Evolutionary conservation across 495 filamentous ascomycete genomes (phyloP).

Genomic region (Penicillium goetzii): DNA sequence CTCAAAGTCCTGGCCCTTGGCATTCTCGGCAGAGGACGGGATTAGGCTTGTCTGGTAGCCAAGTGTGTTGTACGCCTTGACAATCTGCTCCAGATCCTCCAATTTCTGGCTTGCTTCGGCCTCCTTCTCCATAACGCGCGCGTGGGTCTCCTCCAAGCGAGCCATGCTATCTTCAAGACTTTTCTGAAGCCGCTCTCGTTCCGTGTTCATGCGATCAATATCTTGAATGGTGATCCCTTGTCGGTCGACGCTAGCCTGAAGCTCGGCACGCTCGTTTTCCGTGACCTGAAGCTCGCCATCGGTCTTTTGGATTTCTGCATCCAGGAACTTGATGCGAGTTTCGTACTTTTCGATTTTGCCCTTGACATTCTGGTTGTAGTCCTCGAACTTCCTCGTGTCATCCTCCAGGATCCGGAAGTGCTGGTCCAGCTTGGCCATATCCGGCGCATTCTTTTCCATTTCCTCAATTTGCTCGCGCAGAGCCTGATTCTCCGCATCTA

Average conservation of each 20-base stretch:
- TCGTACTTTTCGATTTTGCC: conserved; percentile 84
- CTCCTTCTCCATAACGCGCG: conserved; percentile 80
- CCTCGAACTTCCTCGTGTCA: conserved; percentile 89
- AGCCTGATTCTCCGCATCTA: conserved; percentile 80
- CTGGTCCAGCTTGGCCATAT: conserved; percentile 80
- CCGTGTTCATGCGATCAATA: conserved; percentile 97
- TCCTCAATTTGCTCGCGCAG: conserved; percentile 84
- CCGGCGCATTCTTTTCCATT: conserved; percentile 79
- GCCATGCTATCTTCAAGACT: conserved; percentile 73
- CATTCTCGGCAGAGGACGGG: conserved; percentile 79
- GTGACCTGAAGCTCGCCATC: conserved; percentile 74
- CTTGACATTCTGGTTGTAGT: conserved; percentile 80
- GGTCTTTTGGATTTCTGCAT: conserved; percentile 78
- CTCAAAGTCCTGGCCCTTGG: conserved; percentile 83
- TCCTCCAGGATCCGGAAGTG: conserved; percentile 85
- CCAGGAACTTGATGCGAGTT: conserved; percentile 70
- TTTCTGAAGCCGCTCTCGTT: conserved; percentile 87
- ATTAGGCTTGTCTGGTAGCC: conserved; percentile 93
- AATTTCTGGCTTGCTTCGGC: conserved; percentile 78
- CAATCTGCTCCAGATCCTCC: conserved; percentile 82
- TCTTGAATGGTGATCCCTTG: conserved; percentile 94
- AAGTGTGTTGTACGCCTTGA: conserved; percentile 88
- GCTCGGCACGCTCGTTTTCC: conserved; percentile 75
- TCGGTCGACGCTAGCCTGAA: conserved; percentile 84
- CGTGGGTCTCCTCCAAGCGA: conserved; percentile 80